phyloP scores from a whole-genome alignment of 805 yeast species.

The Starmerella roubikii region DNA sequence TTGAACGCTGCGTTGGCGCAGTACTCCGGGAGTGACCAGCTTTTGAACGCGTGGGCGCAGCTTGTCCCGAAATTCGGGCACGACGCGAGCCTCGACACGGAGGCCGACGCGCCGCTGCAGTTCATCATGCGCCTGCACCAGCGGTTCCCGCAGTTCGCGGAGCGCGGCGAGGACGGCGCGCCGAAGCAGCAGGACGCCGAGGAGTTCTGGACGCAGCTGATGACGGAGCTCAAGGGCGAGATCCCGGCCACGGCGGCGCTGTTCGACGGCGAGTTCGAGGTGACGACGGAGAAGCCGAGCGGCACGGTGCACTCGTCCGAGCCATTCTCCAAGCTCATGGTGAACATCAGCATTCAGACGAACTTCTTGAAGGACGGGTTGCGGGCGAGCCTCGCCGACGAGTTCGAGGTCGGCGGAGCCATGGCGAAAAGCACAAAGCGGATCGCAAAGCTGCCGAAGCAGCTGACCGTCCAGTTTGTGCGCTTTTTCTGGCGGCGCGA shows the following conservation, averaged over 20 bases:
- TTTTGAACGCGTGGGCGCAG: conserved; percentile 25
- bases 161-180: conserved; percentile 48
- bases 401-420: conserved; percentile 50
- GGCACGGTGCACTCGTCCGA: conserved; percentile 26
- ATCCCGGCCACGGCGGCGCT: conserved; percentile 24
- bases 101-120: conserved; percentile 52
- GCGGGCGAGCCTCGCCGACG: conserved; percentile 56
- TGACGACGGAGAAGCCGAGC: conserved; percentile 32
- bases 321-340: conserved; percentile 63
- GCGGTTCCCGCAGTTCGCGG: conserved; percentile 79
- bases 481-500: conserved; percentile 95
- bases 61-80: conserved; percentile 24
- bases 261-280: conserved; percentile 53
- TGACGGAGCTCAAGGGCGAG: conserved; percentile 36
- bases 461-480: conserved; percentile 79
- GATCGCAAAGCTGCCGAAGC: conserved; percentile 71
- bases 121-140: conserved; percentile 44
- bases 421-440: conserved; percentile 43
- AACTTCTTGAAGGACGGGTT: conserved; percentile 84
- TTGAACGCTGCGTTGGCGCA: conserved; percentile 33
- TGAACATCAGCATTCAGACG: conserved; percentile 76
- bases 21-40: conserved; percentile 27
- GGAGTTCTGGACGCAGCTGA: conserved; percentile 76
- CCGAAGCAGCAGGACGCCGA: conserved; percentile 97
- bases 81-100: conserved; percentile 18